Base-by-base conservation (phyloP, 225 moss, liverwort and hornwort species). In the Pleurozium schreberi region DNA sequence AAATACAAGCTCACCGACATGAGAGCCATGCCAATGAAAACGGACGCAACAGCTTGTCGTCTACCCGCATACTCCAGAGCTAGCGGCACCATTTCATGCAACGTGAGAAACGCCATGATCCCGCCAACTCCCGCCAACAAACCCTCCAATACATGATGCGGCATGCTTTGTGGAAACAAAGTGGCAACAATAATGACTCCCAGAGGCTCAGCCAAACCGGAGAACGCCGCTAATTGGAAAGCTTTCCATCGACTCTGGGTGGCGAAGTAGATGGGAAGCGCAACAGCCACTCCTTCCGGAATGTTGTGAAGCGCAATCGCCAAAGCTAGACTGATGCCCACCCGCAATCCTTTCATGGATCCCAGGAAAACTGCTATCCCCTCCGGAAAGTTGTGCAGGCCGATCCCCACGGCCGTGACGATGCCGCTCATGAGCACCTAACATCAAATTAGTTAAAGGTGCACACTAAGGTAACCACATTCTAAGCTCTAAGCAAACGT, bases 301-400 rank as follows among this genome's bases (percentile, higher is more conserved):
- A 99, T 96, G 74, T 99, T 99, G 91, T 99, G 99, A 14, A 99
- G 96, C 78, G 97, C 99, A 26, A 99, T 99, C 50, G 99, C 97
- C 85, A 96, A 90, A 5, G 99, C 97, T 42, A 99, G 91, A 85
- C 97, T 97, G 69, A 99, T 88, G 61, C 99, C 99, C 63, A 99
- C 97, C 14, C 99, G 93, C 58, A 99, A 93, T 30, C 99, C 99
- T 95, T 99, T 99, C 83, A 99, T 96, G 55, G 99, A 99, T 55
- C 99, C 99, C 33, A 99, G 96, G 66, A 99, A 97, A 28, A 99
- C 96, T 55, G 99, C 99, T 83, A 99, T 97, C 47, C 99, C 99
- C 90, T 99, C 99, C n/a, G 99, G 99, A 42, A 99, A 97, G 70
- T 99, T 99, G 90, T 99, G 99, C 27, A 97, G 91, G 71, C 97